These are phyloP conservation scores for Stereocaulon alpinum DNA, from an alignment of 495 filamentous ascomycete genomes.

Conservation along the genomic window DNA sequence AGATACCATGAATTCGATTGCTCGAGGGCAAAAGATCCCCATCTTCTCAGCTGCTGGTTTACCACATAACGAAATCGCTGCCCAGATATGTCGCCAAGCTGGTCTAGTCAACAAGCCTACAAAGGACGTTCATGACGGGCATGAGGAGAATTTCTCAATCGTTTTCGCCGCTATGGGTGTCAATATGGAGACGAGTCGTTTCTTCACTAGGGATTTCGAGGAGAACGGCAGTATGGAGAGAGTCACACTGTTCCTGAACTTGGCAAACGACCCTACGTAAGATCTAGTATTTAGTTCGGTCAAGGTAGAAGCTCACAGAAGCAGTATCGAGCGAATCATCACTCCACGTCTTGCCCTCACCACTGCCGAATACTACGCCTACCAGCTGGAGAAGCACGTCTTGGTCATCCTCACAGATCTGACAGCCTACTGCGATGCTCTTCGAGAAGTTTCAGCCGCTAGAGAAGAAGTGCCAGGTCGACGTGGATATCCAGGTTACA, in stretches of 20 bases:
- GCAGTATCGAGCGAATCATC: constrained; percentile 97
- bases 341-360: constrained; percentile 97
- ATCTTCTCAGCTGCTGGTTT: constrained; percentile 99
- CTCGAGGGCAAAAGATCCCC: constrained; percentile 98
- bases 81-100: constrained; percentile 94
- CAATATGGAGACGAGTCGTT: constrained; percentile 96
- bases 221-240: constrained; percentile 98
- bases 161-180: constrained; percentile 99
- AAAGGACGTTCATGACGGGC: constrained; percentile 91
- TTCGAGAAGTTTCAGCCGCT: constrained; percentile 95
- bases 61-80: constrained; percentile 97
- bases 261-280: constrained; percentile 97
- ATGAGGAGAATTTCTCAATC: constrained; percentile 99
- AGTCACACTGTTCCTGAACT: constrained; percentile 93
- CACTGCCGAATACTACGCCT: constrained; percentile 99
- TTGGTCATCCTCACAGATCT: constrained; percentile 97
- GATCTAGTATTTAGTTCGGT: constrained; percentile 21
- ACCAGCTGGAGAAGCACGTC: constrained; percentile 99
- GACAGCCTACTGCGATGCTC: constrained; percentile 94
- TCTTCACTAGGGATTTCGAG: constrained; percentile 98
- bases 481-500: constrained; percentile 99
- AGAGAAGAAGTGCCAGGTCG: constrained; percentile 99
- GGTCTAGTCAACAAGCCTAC: constrained; percentile 79
- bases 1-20: constrained; percentile 99
- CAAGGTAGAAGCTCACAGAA: constrained; percentile 18